A percentile compares a stretch with the other conserved stretches of the same genome.
phyloP scores from a whole-genome alignment of 768 basidiomycete genomes.

The Phaeolepiota aurea region DNA sequence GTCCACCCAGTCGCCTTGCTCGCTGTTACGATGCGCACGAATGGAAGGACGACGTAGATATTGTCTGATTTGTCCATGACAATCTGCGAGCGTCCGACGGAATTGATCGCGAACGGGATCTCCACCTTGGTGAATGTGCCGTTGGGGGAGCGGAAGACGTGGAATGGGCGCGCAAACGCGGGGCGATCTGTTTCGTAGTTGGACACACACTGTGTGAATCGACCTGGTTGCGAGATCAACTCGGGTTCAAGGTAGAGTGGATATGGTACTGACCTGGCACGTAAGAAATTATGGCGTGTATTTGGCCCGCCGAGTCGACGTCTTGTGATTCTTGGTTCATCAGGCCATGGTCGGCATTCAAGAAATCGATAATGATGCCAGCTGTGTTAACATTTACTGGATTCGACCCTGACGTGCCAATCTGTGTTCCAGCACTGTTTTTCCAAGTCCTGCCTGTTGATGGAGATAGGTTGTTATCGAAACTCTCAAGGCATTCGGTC shows the following conservation, averaged over 20 bases:
- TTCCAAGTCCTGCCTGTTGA: constrained; percentile 33
- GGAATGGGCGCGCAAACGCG: constrained; percentile 30
- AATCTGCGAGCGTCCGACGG: constrained; percentile 38
- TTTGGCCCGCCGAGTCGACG: constrained; percentile 33
- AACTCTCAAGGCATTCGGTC: not conserved
- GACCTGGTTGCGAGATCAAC: constrained; percentile 18
- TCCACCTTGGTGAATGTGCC: constrained; percentile 37
- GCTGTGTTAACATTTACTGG: constrained; percentile 33
- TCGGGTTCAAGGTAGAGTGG: not conserved
- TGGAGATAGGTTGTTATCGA: not conserved
- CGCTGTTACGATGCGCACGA: constrained; percentile 32
- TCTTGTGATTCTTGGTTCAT: constrained; percentile 46
- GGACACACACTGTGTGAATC: constrained; percentile 36
- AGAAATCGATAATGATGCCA: constrained; percentile 33
- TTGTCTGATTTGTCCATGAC: constrained; percentile 33
- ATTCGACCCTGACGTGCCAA: constrained; percentile 31
- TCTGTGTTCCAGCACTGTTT: constrained; percentile 27
- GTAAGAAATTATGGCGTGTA: constrained; percentile 41
- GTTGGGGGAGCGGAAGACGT: constrained; percentile 29
- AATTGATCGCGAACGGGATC: constrained; percentile 32
- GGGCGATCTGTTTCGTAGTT: constrained; percentile 31
- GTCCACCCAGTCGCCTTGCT: constrained; percentile 36
- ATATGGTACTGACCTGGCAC: constrained; percentile 26
- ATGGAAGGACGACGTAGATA: constrained; percentile 36
- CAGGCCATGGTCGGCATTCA: constrained; percentile 39